A percentile compares a stretch with the other conserved stretches of the same genome.
phyloP scores from a whole-genome alignment of 2,329 filamentous ascomycete species.

The Penicillium sp. region DNA sequence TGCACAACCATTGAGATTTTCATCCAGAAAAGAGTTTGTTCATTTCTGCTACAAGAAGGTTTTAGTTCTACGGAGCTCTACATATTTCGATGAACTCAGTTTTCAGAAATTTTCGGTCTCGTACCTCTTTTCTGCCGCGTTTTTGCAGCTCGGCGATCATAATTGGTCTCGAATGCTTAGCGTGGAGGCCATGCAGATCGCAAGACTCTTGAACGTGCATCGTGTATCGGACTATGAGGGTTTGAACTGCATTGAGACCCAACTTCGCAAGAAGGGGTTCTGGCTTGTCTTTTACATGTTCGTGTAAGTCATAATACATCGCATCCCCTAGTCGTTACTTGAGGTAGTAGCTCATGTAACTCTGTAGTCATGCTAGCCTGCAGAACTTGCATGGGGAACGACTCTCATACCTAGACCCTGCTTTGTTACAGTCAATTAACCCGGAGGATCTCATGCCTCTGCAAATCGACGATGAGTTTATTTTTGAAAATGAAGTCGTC shows the following conservation, averaged over 20 bases:
- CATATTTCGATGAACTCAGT: slow-evolving; percentile 27
- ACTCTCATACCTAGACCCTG: slow-evolving; percentile 35
- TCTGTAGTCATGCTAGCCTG: slow-evolving; percentile 19
- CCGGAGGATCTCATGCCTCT: slow-evolving; percentile 39
- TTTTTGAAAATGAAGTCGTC: slow-evolving; percentile 26
- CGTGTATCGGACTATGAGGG: slow-evolving; percentile 36
- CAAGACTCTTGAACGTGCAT: slow-evolving; percentile 36
- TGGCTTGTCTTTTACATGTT: slow-evolving; percentile 43
- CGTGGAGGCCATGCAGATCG: slow-evolving; percentile 41
- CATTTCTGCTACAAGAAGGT: slow-evolving; percentile 15
- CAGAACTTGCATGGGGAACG: slow-evolving; percentile 28
- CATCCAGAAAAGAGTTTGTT: slow-evolving; percentile 16
- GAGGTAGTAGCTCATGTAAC: not conserved
- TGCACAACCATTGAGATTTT: slow-evolving; percentile 5
- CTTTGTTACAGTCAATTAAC: slow-evolving; percentile 33
- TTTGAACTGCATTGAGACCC: slow-evolving; percentile 38
- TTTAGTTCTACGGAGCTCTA: slow-evolving; percentile 8
- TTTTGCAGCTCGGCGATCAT: slow-evolving; percentile 41
- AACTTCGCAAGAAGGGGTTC: slow-evolving; percentile 44
- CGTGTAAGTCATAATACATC: slow-evolving; percentile 12
- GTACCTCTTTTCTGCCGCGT: slow-evolving; percentile 38
- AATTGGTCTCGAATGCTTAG: slow-evolving; percentile 44
- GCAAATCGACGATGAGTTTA: slow-evolving; percentile 38
- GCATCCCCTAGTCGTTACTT: not conserved
- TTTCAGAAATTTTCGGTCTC: slow-evolving; percentile 42